phyloP scores from a whole-genome alignment of 2,329 filamentous ascomycete genomes.

The Sporothrix brunneoviolacea region DNA sequence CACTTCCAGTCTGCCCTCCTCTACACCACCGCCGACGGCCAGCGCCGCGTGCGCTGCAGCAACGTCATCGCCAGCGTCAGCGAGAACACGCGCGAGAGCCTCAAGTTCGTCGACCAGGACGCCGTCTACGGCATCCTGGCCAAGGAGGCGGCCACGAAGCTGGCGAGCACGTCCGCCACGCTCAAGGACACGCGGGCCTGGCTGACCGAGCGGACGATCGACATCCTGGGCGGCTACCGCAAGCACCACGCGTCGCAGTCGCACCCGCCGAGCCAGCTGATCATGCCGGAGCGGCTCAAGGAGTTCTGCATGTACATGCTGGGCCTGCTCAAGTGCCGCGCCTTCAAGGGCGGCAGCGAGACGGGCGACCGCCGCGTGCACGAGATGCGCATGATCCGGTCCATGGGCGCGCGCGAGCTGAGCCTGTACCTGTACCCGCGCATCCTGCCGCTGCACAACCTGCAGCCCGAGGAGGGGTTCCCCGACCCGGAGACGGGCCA shows the following conservation, averaged over 20 bases:
- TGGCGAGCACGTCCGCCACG: constrained; percentile 59
- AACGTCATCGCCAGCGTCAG: constrained; percentile 92
- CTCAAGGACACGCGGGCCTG: constrained; percentile 80
- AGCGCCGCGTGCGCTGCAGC: constrained; percentile 84
- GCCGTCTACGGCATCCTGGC: constrained; percentile 82
- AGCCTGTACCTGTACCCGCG: constrained; percentile 91
- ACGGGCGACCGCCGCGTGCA: constrained; percentile 85
- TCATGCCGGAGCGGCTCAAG: constrained; percentile 91
- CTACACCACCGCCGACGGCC: constrained; percentile 84
- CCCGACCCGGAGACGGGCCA: constrained; percentile 81
- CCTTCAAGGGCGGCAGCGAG: constrained; percentile 89
- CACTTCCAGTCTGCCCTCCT: constrained; percentile 95
- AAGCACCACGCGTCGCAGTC: constrained; percentile 80
- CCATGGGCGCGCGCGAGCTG: constrained; percentile 79
- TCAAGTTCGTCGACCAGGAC: constrained; percentile 95
- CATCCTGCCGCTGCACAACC: constrained; percentile 85
- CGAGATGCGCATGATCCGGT: constrained; percentile 82
- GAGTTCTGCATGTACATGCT: constrained; percentile 97
- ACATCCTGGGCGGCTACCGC: constrained; percentile 84
- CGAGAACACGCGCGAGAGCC: constrained; percentile 72
- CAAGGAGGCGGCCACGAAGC: constrained; percentile 87
- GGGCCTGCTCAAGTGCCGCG: constrained; percentile 78
- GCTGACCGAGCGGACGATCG: constrained; percentile 85
- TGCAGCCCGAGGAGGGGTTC: constrained; percentile 83
- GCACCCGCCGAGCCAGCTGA: constrained; percentile 84